A percentile compares a stretch with the other conserved stretches of the same genome.
phyloP scores from a whole-genome alignment of 2,329 filamentous ascomycete genomes.

The Trichoderma semiorbis region DNA sequence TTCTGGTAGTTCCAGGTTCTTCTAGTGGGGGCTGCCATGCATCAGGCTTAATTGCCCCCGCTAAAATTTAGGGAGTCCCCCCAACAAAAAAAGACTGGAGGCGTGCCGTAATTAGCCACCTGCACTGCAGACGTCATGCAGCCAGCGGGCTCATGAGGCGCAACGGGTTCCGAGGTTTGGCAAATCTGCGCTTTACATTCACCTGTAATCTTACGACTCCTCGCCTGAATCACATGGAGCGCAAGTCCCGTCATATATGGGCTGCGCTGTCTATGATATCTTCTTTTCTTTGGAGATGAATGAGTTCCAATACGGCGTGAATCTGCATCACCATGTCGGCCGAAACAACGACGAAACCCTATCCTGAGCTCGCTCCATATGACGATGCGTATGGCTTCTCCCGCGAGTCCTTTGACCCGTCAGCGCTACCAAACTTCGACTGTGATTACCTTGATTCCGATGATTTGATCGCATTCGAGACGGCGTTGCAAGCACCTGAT shows the following conservation, averaged over 20 bases:
- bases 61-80: background rate
- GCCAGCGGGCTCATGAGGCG: background rate
- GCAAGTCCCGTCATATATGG: background rate
- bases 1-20: background rate
- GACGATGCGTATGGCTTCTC: conserved; percentile 52
- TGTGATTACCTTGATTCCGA: conserved; percentile 70
- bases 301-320: background rate
- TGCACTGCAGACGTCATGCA: conserved; percentile 28
- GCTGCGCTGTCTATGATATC: background rate
- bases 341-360: conserved; percentile 1
- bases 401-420: conserved; percentile 63
- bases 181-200: background rate
- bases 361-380: conserved; percentile 16
- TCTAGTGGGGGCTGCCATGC: background rate
- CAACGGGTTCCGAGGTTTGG: background rate
- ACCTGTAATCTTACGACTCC: background rate
- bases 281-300: background rate
- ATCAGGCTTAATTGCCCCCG: conserved; percentile 9
- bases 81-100: conserved; percentile 10
- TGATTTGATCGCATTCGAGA: conserved; percentile 74
- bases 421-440: conserved; percentile 72
- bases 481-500: conserved; percentile 78
- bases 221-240: background rate
- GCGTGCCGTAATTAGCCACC: conserved; percentile 11
- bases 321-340: background rate